Evolutionary conservation across 768 basidiomycete species (phyloP), one percentile per base, ranked within the genome.

Genomic region (Amylocystis lapponica): DNA sequence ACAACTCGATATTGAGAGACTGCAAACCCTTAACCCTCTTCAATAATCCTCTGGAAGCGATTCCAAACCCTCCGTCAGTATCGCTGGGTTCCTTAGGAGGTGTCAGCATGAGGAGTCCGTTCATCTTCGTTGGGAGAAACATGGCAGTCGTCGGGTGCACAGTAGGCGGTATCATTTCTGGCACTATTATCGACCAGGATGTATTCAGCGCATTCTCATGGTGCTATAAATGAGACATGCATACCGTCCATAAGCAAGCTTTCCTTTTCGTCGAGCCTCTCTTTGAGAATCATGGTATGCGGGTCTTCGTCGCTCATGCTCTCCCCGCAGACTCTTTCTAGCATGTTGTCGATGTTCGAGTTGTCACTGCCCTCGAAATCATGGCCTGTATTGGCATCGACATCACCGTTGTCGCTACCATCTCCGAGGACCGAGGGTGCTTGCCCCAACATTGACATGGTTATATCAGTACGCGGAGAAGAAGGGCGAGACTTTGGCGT

Each of bases 161-260:
- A 36, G 71, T 82, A 5, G 84, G 84, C 12, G 74, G 66, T 25
- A 68, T 68, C 20, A 86, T 52, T 32, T 50, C 53, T 11, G 81
- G 83, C 3, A 85, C 84, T 86, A 27, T 2, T n/a, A n/a, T n/a
- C n/a, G n/a, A n/a, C n/a, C 2, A 19, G 11, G 27, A 9, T 7
- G 27, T 27, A 26, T 41, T 10, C 7, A 41, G 7, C 21, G 29
- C n/a, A 13, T 21, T 26, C 20, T 40, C 23, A 17, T 39, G 6
- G n/a, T n/a, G n/a, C n/a, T 23, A 39, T 37, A 27, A 17, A 3
- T 25, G n/a, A 12, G 37, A n/a, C 34, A 21, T 14, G 19, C 60
- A 54, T 45, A 81, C 83, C 76, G 38, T 81, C 77, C 78, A 83
- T 81, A 19, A 82, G 54, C 45, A 70, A 49, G 36, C 63, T 56